phyloP scores from a whole-genome alignment of 129 eudicot genomes.

The Centaurea solstitialis region DNA sequence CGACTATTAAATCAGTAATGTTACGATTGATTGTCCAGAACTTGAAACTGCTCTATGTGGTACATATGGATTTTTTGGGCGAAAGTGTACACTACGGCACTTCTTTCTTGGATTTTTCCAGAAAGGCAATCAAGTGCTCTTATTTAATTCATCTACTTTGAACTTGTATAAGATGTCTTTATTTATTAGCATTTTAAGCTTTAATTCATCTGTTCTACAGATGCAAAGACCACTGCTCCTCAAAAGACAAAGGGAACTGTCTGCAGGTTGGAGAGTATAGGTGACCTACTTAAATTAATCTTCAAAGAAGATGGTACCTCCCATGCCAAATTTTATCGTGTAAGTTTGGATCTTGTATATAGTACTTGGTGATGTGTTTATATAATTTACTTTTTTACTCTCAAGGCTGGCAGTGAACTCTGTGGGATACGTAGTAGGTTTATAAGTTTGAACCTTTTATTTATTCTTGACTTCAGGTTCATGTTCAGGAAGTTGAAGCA shows the following conservation, averaged over 20 bases:
- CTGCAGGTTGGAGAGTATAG: conserved; percentile 82
- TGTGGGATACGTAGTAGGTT: conserved; percentile 4
- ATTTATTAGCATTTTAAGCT: conserved; percentile 11
- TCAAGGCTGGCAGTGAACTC: conserved; percentile 7
- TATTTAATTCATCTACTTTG: not conserved
- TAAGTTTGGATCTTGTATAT: conserved; percentile 38
- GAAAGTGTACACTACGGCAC: not conserved
- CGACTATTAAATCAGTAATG: conserved; percentile 2
- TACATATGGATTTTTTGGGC: not conserved
- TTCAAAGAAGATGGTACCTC: conserved; percentile 58
- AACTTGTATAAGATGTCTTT: conserved; percentile 9
- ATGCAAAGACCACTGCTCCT: conserved; percentile 47
- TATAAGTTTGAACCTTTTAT: conserved; percentile 12
- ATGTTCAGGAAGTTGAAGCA: conserved; percentile 80
- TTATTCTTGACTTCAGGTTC: conserved; percentile 57
- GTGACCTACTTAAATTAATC: conserved; percentile 69
- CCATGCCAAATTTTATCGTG: conserved; percentile 90
- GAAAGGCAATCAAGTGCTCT: not conserved
- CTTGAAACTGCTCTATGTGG: not conserved
- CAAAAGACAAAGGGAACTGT: conserved; percentile 60
- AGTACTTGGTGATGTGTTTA: conserved; percentile 3
- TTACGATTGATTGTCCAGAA: not conserved
- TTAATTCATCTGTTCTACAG: conserved; percentile 30
- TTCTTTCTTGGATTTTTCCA: not conserved
- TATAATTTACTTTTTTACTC: conserved; percentile 2